Evolutionary conservation across 257 asterid species (phyloP).

Genomic region (Verbena officinalis): DNA sequence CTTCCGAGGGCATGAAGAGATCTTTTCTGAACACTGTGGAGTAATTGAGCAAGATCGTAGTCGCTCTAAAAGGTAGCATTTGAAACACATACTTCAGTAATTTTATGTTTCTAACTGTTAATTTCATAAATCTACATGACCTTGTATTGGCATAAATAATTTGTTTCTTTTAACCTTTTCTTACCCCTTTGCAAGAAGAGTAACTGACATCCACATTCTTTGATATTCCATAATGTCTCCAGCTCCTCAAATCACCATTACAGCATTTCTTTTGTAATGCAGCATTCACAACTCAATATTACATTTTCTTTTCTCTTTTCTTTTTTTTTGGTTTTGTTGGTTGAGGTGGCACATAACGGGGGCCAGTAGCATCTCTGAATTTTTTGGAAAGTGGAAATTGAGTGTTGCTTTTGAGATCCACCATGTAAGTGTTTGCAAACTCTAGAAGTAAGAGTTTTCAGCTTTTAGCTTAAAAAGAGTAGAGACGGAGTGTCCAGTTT

Average conservation of each 20-base stretch:
- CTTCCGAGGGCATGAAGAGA: conserved; percentile 86
- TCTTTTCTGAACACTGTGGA: conserved; percentile 86
- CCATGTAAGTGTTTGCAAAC: too few relatives aligned
- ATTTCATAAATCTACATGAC: not conserved
- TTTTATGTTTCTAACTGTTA: conserved; percentile 19
- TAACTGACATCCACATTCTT: not conserved
- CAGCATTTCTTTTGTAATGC: too few relatives aligned
- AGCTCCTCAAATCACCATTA: not conserved
- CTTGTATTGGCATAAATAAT: not conserved
- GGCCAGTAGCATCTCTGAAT: not conserved
- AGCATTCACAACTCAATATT: too few relatives aligned
- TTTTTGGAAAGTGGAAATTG: not conserved
- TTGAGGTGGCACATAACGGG: too few relatives aligned
- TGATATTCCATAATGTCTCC: not conserved
- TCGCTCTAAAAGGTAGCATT: conserved; percentile 84
- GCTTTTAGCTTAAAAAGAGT: too few relatives aligned
- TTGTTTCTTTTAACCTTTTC: conserved; percentile 1
- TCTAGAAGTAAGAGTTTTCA: too few relatives aligned
- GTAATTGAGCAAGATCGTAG: conserved; percentile 87
- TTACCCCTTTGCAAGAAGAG: conserved; percentile 1
- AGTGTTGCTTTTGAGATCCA: not conserved
- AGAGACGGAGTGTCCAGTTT: too few relatives aligned
- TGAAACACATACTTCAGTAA: conserved; percentile 16
- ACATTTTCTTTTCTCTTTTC: too few relatives aligned
- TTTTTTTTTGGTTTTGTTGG: too few relatives aligned